phyloP scores from a whole-genome alignment of 2,329 filamentous ascomycete species.

The Hypomyces perniciosus region DNA sequence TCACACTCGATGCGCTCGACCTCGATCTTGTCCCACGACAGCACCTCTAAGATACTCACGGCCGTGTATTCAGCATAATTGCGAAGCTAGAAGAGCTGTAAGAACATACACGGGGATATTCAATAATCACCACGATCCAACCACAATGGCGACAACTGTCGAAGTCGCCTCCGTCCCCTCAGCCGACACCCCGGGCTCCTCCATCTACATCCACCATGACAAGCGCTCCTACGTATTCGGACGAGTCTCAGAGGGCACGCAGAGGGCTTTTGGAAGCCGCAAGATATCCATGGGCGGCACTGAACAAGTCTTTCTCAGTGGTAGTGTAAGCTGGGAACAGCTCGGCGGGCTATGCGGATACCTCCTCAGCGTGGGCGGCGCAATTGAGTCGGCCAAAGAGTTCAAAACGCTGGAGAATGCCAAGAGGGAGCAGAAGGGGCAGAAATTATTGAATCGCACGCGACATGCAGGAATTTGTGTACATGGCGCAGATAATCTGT shows the following conservation, averaged over 20 bases:
- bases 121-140: slow-evolving; percentile 6
- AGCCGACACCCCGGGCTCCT: slow-evolving; percentile 78
- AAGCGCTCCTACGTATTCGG: slow-evolving; percentile 81
- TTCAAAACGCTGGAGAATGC: slow-evolving; percentile 34
- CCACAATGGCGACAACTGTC: slow-evolving; percentile 64
- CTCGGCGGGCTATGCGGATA: slow-evolving; percentile 79
- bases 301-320: slow-evolving; percentile 76
- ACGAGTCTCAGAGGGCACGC: slow-evolving; percentile 74
- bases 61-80: background rate
- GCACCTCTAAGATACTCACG: background rate
- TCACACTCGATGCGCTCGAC: background rate
- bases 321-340: slow-evolving; percentile 66
- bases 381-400: slow-evolving; percentile 43
- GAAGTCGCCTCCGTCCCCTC: slow-evolving; percentile 78
- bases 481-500: slow-evolving; percentile 74
- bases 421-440: slow-evolving; percentile 34
- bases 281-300: slow-evolving; percentile 59
- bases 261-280: slow-evolving; percentile 67
- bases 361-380: slow-evolving; percentile 76
- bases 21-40: background rate
- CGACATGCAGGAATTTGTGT: slow-evolving; percentile 48
- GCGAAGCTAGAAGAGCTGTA: background rate
- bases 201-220: slow-evolving; percentile 72
- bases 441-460: slow-evolving; percentile 20
- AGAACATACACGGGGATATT: slow-evolving; percentile 15